These are phyloP conservation scores for Hippophae gyantsensis DNA, from an alignment of 306 rosid genomes.

Conservation along the genomic window DNA sequence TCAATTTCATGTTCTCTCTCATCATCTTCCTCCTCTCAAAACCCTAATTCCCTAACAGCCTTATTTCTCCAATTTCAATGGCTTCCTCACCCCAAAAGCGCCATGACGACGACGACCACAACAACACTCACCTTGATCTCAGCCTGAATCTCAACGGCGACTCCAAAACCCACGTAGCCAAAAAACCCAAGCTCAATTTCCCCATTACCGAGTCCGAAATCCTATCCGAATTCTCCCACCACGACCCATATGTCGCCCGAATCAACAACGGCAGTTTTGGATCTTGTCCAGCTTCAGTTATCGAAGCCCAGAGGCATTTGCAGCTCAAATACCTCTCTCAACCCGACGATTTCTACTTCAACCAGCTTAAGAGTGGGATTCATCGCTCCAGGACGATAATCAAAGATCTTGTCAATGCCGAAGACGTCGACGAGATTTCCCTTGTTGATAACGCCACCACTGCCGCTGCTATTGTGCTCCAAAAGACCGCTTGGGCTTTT, in stretches of 20 bases:
- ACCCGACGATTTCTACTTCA: slow-evolving; percentile 46
- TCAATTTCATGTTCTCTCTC: too few relatives aligned
- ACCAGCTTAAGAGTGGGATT: slow-evolving; percentile 27
- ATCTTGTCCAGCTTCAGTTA: slow-evolving; percentile 46
- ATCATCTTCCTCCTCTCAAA: too few relatives aligned
- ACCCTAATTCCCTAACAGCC: too few relatives aligned
- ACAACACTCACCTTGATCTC: too few relatives aligned
- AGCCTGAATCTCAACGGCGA: too few relatives aligned
- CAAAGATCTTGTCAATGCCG: slow-evolving; percentile 31
- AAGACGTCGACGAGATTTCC: slow-evolving; percentile 29
- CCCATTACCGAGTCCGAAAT: slow-evolving; percentile 3
- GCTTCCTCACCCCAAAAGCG: too few relatives aligned
- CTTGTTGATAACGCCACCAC: slow-evolving; percentile 58
- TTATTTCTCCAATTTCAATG: too few relatives aligned
- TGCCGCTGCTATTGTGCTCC: slow-evolving; percentile 56
- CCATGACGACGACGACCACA: too few relatives aligned
- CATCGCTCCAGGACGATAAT: slow-evolving; percentile 27
- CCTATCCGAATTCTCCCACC: slow-evolving; percentile 47
- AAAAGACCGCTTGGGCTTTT: slow-evolving; percentile 30
- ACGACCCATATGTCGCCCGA: slow-evolving; percentile 30
- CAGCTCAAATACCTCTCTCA: slow-evolving; percentile 47
- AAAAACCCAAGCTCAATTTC: too few relatives aligned
- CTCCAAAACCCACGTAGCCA: too few relatives aligned
- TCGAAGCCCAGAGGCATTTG: slow-evolving; percentile 33
- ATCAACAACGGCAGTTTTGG: slow-evolving; percentile 67